Base-by-base conservation (phyloP, 139 green algal species). In the Chlamydomonas sphaeroides region DNA sequence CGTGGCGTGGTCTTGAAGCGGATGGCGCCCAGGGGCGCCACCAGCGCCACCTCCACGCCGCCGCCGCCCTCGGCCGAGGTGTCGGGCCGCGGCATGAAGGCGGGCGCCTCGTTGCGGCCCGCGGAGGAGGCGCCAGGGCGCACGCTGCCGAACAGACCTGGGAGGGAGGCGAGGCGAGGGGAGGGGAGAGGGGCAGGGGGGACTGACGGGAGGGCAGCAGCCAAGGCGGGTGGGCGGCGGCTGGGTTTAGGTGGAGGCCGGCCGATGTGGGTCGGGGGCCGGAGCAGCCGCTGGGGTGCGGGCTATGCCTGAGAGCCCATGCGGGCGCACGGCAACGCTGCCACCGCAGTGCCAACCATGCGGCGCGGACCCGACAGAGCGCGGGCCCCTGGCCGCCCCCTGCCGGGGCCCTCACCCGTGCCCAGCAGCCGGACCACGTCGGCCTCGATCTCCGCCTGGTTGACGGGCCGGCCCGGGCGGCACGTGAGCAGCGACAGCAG, bases 141-240 rank as follows among this genome's bases (percentile, higher is more conserved):
- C 0, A 87, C 91, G 35, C 84, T 88, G 51, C 83, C 78, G 75
- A 97, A 97, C 21, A 97, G 82, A 30, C 93, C 93, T 90, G 88
- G 0, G 15, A 17, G 67, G n/a, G n/a, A n/a, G n/a, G n/a, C n/a
- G n/a, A n/a, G n/a, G n/a, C n/a, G n/a, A n/a, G n/a, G n/a, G n/a
- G n/a, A n/a, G n/a, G n/a, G n/a, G n/a, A n/a, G n/a, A n/a, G n/a
- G n/a, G n/a, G n/a, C n/a, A n/a, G n/a, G n/a, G n/a, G n/a, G n/a
- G n/a, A n/a, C n/a, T n/a, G n/a, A n/a, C n/a, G n/a, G n/a, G n/a
- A n/a, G n/a, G n/a, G n/a, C n/a, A n/a, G n/a, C n/a, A n/a, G n/a
- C n/a, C n/a, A n/a, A n/a, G n/a, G n/a, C n/a, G n/a, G n/a, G n/a
- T n/a, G n/a, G n/a, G n/a, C n/a, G n/a, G n/a, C n/a, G n/a, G n/a